These are phyloP conservation scores for Fraxinus velutina DNA, from an alignment of 305 asterid species.

Conservation along the genomic window DNA sequence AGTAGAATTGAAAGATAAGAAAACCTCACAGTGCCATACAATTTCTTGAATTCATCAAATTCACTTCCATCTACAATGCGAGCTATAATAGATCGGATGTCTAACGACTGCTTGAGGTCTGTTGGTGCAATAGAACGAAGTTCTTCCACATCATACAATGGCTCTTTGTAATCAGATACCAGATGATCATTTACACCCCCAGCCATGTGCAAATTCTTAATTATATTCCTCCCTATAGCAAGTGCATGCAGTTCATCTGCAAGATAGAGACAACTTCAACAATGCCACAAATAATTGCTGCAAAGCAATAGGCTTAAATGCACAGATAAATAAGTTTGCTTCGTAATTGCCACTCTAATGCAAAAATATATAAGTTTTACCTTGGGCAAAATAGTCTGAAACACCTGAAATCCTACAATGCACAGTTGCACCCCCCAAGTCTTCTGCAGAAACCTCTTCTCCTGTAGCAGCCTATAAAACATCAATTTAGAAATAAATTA, in stretches of 20 bases:
- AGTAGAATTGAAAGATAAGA: conserved; percentile 21
- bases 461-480: conserved; percentile 90
- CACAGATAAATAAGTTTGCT: not conserved
- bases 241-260: conserved; percentile 92
- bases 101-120: conserved; percentile 83
- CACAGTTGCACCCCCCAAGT: conserved; percentile 90
- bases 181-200: conserved; percentile 38
- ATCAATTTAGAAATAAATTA: conserved; percentile 4
- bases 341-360: not conserved
- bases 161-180: conserved; percentile 62
- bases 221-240: conserved; percentile 82
- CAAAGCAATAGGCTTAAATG: conserved; percentile 17
- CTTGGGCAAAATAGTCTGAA: conserved; percentile 95
- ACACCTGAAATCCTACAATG: conserved; percentile 97
- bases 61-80: conserved; percentile 89
- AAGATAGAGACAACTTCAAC: conserved; percentile 26
- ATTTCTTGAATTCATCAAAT: conserved; percentile 95
- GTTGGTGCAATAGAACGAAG: conserved; percentile 92
- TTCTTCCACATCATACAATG: conserved; percentile 67
- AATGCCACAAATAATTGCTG: conserved; percentile 3
- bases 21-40: conserved; percentile 92
- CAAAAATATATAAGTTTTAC: conserved; percentile 30
- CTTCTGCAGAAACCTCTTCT: conserved; percentile 95
- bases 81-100: conserved; percentile 71
- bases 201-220: conserved; percentile 84